Evolutionary conservation across 768 basidiomycete genomes (phyloP), one percentile per base, ranked within the genome.

Genomic region (Mycena rebaudengoi): DNA sequence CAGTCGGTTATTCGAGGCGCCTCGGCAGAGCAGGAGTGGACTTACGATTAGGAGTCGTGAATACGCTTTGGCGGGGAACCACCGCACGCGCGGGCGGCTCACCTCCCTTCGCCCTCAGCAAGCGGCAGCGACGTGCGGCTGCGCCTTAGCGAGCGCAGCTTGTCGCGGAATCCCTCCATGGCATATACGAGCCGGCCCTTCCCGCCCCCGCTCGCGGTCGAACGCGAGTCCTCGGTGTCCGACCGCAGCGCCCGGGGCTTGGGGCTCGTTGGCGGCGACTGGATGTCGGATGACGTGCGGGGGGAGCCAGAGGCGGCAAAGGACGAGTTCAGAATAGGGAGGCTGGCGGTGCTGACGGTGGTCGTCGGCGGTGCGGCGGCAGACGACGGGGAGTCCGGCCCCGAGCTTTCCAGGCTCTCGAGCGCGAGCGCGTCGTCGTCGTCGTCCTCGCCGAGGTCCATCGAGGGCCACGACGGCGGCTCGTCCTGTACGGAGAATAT

Each of bases 401-500:
- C 55, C 20, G 66, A 64, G 40, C 66, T 68, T 21, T 56, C 50
- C 8, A 68, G 14, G 44, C 66, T 68, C 35, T 68, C 66, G 4
- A 68, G 53, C 13, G 66, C 66, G 21, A 68, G 58, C 14, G 33
- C 32, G 26, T 64, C 66, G 13, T 68, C 66, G 13, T 68, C 66
- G 7, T 68, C 66, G 62, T 68, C 66, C 10, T 62, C 66, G 18
- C 62, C 61, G 25, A 68, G 26, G 50, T 68, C 66, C 7, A 64
- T 91, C 0, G 82, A 85, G 7, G 88, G 84, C 95, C 95, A 98
- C 5, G 83, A 84, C 1, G 95, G 95, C 1, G 91, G 94, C 66
- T 95, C 94, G 39, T 96, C 91, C 64, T 94, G 92, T 5, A 98
- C 85, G 0, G 92, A 88, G 67, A 98, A 95, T 55, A 96, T 94